phyloP scores from a whole-genome alignment of 116 monocot genomes.

The Trichopus zeylanicus region DNA sequence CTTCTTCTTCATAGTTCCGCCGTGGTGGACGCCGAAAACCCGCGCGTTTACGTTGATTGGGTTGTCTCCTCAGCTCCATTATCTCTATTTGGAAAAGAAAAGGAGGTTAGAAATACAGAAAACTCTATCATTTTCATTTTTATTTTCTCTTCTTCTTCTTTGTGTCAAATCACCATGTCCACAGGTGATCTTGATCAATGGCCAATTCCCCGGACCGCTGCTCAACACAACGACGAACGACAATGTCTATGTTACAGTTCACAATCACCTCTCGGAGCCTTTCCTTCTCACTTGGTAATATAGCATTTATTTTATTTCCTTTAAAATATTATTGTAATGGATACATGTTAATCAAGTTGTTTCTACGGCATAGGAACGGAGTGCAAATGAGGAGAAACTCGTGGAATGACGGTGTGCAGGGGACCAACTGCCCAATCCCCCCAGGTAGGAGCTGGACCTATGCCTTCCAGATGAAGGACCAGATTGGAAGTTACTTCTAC shows the following conservation, averaged over 20 bases:
- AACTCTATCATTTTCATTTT: too few species aligned
- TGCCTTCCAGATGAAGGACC: constrained; percentile 13
- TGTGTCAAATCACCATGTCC: too few species aligned
- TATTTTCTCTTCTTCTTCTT: too few species aligned
- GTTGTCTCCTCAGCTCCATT: too few species aligned
- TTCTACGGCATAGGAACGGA: constrained; percentile 12
- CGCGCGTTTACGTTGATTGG: too few species aligned
- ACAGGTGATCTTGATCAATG: constrained; percentile 30
- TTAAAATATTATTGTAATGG: too few species aligned
- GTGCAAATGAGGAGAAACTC: constrained; percentile 18
- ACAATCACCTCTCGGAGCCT: constrained; percentile 20
- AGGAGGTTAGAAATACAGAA: too few species aligned
- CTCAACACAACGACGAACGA: constrained; percentile 24
- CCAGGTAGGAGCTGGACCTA: constrained; percentile 20
- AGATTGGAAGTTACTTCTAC: constrained; percentile 27
- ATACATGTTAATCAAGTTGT: neutral
- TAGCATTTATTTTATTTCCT: neutral
- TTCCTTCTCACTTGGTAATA: constrained; percentile 24
- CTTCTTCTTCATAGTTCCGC: too few species aligned
- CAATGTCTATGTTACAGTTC: constrained; percentile 9
- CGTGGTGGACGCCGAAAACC: too few species aligned
- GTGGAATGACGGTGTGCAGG: constrained; percentile 20
- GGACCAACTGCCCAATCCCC: constrained; percentile 20
- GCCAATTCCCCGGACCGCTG: constrained; percentile 26
- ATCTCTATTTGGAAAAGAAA: too few species aligned